Base-by-base conservation (phyloP, 345 rosid species). In the Anacardium occidentale region DNA sequence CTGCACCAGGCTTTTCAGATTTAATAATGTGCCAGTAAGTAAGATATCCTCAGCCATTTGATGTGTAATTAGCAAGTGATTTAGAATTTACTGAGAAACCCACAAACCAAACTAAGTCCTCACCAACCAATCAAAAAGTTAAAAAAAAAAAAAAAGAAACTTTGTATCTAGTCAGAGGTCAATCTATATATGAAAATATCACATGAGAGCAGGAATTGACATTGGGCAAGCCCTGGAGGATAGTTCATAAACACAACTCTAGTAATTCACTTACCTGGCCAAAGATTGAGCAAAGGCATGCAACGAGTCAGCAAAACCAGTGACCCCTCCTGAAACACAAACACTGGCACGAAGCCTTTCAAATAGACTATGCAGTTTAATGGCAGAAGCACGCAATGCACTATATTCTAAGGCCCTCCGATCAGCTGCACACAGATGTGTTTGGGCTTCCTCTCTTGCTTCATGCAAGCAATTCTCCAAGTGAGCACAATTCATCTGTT, bases 381-480 rank as follows among this genome's bases (percentile, higher is more conserved):
- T 92, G 74, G 96, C 89, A 72, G 98, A 91, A 71, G 97, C 89
- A 77, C 91, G 94, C 76, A 93, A 78, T 32, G 94, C 81, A 68
- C 44, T 83, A 75, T 93, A 96, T 78, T 96, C 93, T 3, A 93
- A 86, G 66, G 99, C 93, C 75, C 95, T 90, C 71, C 92, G 70
- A 62, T 91, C 97, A 77, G 98, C 97, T 12, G 95, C 95, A 78
- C 96, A 96, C 10, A 92, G 95, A 84, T 91, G 90, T 70, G 97
- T 93, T 73, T 96, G 98, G 48, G 97, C 98, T 84, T 93, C 99
- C 80, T 96, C 91, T 81, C 99, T 91, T 76, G 97, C 98, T 80
- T 96, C 98, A 79, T 96, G 98, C 84, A 96, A 86, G 79, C 95
- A 90, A 77, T 90, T 96, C 84, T 96, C 99, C 80, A 96, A 82